Base-by-base conservation (phyloP, 164 flowering plant species). In the Litsea cubeba region DNA sequence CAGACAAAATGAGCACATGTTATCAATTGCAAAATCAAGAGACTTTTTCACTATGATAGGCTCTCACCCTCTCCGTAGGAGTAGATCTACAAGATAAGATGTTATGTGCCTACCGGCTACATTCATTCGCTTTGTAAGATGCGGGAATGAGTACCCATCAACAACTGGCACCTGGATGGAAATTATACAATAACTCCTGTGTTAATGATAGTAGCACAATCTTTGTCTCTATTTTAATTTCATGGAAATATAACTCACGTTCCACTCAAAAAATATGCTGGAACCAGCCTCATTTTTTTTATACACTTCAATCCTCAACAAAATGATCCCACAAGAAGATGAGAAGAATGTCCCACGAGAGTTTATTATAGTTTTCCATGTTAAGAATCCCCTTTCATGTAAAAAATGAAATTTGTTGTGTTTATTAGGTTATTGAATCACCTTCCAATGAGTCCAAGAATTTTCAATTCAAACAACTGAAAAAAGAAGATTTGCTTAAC, bases 101-200 rank as follows among this genome's bases (percentile, higher is more conserved):
- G 99, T 96, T 71, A 96, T 96, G 74, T 96, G 98, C 74, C 99
- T 83, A 30, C 99, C 98, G 80, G 98, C 99, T 57, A 94, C 94
- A 84, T 96, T 96, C 97, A 96, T 96, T 79, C 97, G 90, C 81
- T 96, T 96, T 25, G 98, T 94, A 30, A 96, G 97, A 85, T 94
- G 99, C 18, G 99, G 99, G 67, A 95, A 96, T 70, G 99, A 96
- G 82, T 96, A 94, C 67, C 99, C 99, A 88, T 96, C 99, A 77
- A 96, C 99, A 79, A 96, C 97, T 46, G 99, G 99, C 81, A 95
- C 99, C 99, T 95, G 82, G 63, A 77, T 32, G 40, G 26, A 74
- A 50, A 65, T 54, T 54, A 15, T 15, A 12, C 12, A 54, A 3
- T 5, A 54, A 17, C 3, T 17, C 60, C 60, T 20, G n/a, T 14